Evolutionary conservation across 2,329 filamentous ascomycete genomes (phyloP).

Genomic region (Bipolaris sorokiniana): DNA sequence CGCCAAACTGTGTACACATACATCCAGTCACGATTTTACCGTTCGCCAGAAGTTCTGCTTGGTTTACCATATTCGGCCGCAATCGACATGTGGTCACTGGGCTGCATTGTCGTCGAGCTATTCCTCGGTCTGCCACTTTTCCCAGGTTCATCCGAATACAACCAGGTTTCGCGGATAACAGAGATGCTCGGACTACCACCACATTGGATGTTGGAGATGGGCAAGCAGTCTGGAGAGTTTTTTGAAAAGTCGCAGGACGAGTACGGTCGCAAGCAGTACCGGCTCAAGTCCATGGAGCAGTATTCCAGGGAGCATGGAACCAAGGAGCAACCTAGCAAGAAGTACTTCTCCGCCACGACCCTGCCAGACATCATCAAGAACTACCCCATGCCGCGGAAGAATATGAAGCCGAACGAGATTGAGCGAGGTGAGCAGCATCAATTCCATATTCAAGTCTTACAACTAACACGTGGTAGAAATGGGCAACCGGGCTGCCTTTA

Average conservation of each 20-base stretch:
- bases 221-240: slow-evolving; percentile 96
- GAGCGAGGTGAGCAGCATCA: slow-evolving; percentile 75
- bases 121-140: slow-evolving; percentile 95
- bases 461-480: slow-evolving; percentile 71
- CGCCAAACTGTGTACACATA: slow-evolving; percentile 99
- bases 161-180: slow-evolving; percentile 94
- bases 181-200: slow-evolving; percentile 97
- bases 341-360: slow-evolving; percentile 95
- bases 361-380: slow-evolving; percentile 96
- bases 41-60: slow-evolving; percentile 94
- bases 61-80: slow-evolving; percentile 96
- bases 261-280: slow-evolving; percentile 87
- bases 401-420: slow-evolving; percentile 97
- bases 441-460: background rate
- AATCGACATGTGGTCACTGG: slow-evolving; percentile 99
- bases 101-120: slow-evolving; percentile 96
- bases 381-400: slow-evolving; percentile 98
- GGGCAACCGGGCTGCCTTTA: slow-evolving; percentile 96
- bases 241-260: slow-evolving; percentile 94
- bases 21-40: slow-evolving; percentile 97
- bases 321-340: slow-evolving; percentile 99
- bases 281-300: slow-evolving; percentile 96
- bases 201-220: slow-evolving; percentile 99
- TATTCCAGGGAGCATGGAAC: slow-evolving; percentile 94
- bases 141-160: slow-evolving; percentile 97